Base-by-base conservation (phyloP, 2,329 filamentous ascomycete species). In the Xylariaceae sp. region DNA sequence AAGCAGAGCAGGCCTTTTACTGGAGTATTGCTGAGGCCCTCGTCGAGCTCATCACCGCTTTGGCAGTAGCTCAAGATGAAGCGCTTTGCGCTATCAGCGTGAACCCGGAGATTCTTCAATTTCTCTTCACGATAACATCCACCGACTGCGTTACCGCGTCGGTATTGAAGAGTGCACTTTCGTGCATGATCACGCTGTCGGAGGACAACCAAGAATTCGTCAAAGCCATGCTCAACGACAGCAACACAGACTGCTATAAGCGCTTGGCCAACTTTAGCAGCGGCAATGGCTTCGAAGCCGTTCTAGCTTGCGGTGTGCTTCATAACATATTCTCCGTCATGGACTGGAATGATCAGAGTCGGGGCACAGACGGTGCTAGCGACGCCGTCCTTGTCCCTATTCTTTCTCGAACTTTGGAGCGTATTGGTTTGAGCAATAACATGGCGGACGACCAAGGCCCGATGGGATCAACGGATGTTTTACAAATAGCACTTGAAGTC, bases 61-160 rank as follows among this genome's bases (percentile, higher is more conserved):
- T 87, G 30, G 77, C 78, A 12, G 80, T 84, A 63, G 78, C 83
- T 6, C 77, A 80, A 27, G 79, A 85, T 58, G 83, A 86, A 48
- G 80, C 85, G 19, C 71, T 83, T 2, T 73, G 79, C 46, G 75
- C 76, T 52, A 74, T 86, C 51, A 76, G 77, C 12, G 70, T 68
- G 56, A 78, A 78, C 57, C 61, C 73, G 12, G 72, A 71, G 19
- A 75, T 85, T 47, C 69, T 77, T 37, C 74, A 72, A 9, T 77
- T 86, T 39, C 71, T 86, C 8, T 80, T 83, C 65, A 73, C 74
- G 12, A 71, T 86, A 31, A 68, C 80, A 40, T 69, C 74, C 1
- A 66, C 68, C 26, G 66, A 72, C 4, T 59, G 60, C 6, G 71
- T 73, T 8, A 72, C 76, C 12, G 68, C 71, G 9, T 72, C 73